Percentiles rank a stretch among this genome's conserved stretches.
Conservation (phyloP, 331 rosid genomes). For the Spiraea crenata region DNA sequence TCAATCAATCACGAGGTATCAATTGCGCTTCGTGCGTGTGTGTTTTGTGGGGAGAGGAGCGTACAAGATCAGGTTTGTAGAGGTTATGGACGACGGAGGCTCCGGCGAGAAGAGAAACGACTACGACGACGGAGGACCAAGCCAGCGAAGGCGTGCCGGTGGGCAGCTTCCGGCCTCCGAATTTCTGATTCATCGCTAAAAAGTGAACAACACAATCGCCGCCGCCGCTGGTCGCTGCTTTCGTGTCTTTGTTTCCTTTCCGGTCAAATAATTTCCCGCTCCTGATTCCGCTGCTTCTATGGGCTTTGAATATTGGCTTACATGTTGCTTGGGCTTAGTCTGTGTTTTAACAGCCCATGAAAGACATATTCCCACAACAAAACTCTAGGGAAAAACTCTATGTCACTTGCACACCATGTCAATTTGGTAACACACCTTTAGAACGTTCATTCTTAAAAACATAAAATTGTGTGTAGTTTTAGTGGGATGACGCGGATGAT, state of each 20-base stretch:
- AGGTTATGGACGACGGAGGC: conserved; percentile 44
- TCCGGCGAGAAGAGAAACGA: conserved; percentile 42
- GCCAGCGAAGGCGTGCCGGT: conserved; percentile 49
- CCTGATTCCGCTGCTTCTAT: not conserved
- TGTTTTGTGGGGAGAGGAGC: not conserved
- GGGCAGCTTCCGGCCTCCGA: conserved; percentile 39
- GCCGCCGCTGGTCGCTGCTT: not conserved
- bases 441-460: too few species aligned
- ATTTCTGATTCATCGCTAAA: conserved; percentile 32
- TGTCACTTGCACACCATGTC: too few species aligned
- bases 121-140: conserved; percentile 42
- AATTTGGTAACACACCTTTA: too few species aligned
- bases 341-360: not conserved
- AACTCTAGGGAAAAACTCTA: too few species aligned
- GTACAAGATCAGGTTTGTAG: conserved; percentile 47
- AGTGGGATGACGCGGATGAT: too few species aligned
- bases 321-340: not conserved
- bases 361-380: too few species aligned
- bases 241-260: not conserved
- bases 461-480: too few species aligned
- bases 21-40: not conserved
- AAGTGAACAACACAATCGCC: not conserved
- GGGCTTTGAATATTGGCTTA: not conserved
- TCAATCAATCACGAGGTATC: not conserved
- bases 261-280: not conserved